Evolutionary conservation across 1,284 basidiomycete genomes (phyloP), one percentile per base, ranked within the genome.

Genomic region (Malassezia obtusa): DNA sequence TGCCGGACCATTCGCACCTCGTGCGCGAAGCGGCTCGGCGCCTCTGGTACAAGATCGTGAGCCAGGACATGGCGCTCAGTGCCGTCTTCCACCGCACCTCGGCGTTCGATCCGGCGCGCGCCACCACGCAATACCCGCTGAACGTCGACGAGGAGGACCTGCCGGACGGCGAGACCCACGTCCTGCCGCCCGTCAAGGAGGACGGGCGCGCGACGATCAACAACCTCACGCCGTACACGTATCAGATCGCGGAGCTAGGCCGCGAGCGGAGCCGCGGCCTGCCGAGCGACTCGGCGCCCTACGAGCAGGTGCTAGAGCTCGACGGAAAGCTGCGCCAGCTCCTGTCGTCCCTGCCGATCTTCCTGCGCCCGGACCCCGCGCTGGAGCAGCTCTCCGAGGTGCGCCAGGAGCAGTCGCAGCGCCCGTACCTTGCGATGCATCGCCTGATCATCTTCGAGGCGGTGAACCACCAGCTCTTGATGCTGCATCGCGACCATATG

Each of bases 11-110:
- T 5, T 62, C 65, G 24, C 65, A 67, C 24, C 47, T 67, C 12
- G 65, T 67, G 3, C 61, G 65, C n/a, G 65, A 67, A 52, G 61
- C 65, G 22, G 63, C 65, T 1, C 47, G 65, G 12, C 61, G 58
- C 40, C 57, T 67, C 2, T 67, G 61, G 58, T 49, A 47, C 32
- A 40, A 46, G 21, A 57, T 57, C 28, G 39, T 35, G 10, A 26
- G 37, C 24, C 25, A 52, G 24, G 49, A 52, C 24, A 45, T 52
- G 53, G 21, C 40, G 48, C 12, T 60, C 46, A 17, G 47, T 55
- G 24, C 59, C 36, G 3, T 63, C 50, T 28, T 56, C 45, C 58
- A 60, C 30, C 55, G 61, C 8, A 49, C 54, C 22, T 40, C 59
- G 2, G 35, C 51, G 10, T 55, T 52, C 2, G 52, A 60, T 2